Conservation (phyloP, 208 protist genomes). For the Leptomonas pyrrhocoris region DNA sequence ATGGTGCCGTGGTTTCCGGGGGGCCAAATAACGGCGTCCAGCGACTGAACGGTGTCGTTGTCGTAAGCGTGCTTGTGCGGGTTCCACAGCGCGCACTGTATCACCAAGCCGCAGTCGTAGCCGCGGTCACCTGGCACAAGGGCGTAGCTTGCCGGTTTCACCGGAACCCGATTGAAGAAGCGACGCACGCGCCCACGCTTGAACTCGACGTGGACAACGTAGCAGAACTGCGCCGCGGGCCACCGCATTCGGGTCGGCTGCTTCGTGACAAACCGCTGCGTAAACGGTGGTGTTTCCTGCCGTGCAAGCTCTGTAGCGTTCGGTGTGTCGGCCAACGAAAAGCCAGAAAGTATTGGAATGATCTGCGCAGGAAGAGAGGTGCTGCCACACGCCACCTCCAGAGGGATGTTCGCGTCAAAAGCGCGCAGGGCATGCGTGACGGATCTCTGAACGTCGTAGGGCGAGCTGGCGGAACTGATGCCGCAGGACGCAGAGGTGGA, state of each 20-base stretch:
- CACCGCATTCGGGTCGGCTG: constrained; percentile 18
- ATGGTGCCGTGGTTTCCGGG: constrained; percentile 32
- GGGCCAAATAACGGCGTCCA: constrained; percentile 31
- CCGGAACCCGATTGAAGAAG: constrained; percentile 35
- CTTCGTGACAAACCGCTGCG: neutral
- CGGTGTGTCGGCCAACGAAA: neutral
- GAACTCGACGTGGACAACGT: constrained; percentile 79
- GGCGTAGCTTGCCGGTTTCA: constrained; percentile 58
- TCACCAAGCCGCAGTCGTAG: constrained; percentile 75
- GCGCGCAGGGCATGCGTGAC: neutral
- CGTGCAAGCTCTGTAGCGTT: neutral
- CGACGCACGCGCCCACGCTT: constrained; percentile 72
- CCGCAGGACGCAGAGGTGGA: constrained; percentile 13
- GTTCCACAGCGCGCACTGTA: constrained; percentile 61
- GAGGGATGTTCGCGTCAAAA: neutral
- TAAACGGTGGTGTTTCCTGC: neutral
- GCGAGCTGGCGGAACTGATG: constrained; percentile 8
- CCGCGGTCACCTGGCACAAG: constrained; percentile 86
- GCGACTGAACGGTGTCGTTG: constrained; percentile 12
- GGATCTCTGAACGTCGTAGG: constrained; percentile 6
- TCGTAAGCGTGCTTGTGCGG: constrained; percentile 25
- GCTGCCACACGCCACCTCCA: constrained; percentile 2
- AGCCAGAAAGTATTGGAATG: neutral
- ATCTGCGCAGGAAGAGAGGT: neutral
- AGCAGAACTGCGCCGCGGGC: constrained; percentile 43